A percentile compares a stretch with the other conserved stretches of the same genome.
Evolutionary conservation across 306 rosid species (phyloP).

Genomic region (Quercus wislizeni): DNA sequence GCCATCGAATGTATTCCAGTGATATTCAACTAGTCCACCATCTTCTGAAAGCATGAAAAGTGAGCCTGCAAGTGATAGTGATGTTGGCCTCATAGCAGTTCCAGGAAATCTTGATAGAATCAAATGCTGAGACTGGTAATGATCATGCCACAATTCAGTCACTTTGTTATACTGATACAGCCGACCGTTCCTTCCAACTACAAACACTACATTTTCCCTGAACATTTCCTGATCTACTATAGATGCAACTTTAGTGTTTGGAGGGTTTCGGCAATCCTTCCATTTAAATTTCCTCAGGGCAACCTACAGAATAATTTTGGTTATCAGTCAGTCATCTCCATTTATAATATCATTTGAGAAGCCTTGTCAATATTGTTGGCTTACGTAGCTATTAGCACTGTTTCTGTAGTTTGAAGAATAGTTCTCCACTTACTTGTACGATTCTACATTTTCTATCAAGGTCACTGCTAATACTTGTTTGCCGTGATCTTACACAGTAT

Average conservation of each 20-base stretch:
- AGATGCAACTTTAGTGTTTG: constrained; percentile 54
- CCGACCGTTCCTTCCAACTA: constrained; percentile 71
- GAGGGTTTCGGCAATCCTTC: constrained; percentile 83
- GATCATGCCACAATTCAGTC: constrained; percentile 87
- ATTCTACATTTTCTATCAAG: background rate
- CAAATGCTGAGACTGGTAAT: constrained; percentile 86
- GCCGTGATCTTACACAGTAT: too few relatives aligned
- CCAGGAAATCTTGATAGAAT: constrained; percentile 70
- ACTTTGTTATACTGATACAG: constrained; percentile 91
- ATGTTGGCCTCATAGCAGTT: constrained; percentile 64
- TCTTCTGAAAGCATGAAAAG: constrained; percentile 79
- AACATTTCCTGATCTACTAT: constrained; percentile 76
- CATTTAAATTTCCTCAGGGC: constrained; percentile 79
- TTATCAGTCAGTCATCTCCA: constrained; percentile 8
- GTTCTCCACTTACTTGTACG: background rate
- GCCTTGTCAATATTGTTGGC: background rate
- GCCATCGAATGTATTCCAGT: constrained; percentile 68
- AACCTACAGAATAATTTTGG: constrained; percentile 52
- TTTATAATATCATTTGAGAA: background rate
- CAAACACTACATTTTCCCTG: constrained; percentile 79
- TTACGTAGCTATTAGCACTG: background rate
- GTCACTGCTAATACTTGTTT: background rate
- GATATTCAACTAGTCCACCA: constrained; percentile 87
- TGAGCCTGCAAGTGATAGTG: constrained; percentile 63
- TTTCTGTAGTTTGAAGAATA: background rate